Conservation (phyloP, 2,329 filamentous ascomycete species). For the Aspergillus texensis region DNA sequence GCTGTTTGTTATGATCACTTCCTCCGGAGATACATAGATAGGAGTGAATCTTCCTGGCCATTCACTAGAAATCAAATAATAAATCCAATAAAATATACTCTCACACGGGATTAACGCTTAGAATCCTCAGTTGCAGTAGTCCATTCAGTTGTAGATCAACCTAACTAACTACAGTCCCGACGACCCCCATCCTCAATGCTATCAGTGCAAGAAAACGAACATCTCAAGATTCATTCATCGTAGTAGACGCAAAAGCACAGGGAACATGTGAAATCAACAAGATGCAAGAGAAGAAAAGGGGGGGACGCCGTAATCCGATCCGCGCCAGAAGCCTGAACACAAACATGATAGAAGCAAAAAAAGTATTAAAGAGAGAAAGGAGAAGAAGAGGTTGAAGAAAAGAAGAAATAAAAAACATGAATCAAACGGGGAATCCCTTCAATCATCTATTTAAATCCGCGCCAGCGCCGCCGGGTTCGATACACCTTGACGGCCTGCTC, state of each 20-base stretch:
- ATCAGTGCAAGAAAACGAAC: neutral
- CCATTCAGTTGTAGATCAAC: neutral
- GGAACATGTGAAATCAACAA: neutral
- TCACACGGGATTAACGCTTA: neutral
- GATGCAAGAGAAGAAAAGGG: constrained; percentile 5
- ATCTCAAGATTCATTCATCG: constrained; percentile 3
- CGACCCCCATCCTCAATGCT: neutral
- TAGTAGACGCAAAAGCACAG: neutral
- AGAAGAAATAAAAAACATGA: constrained; percentile 11
- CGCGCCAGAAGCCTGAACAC: neutral
- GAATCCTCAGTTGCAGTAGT: neutral
- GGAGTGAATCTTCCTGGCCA: neutral
- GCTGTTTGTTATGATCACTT: neutral
- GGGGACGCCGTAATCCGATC: neutral
- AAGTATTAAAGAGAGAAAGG: constrained; percentile 18
- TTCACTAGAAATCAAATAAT: too few species aligned
- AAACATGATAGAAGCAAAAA: constrained; percentile 13
- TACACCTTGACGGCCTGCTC: constrained; percentile 29
- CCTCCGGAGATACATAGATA: neutral
- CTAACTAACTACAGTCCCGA: neutral
- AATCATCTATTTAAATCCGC: constrained; percentile 29
- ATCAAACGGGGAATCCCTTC: neutral
- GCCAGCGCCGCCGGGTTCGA: constrained; percentile 35
- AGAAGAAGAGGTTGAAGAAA: constrained; percentile 8
- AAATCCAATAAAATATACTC: neutral